Conservation (phyloP, 306 rosid genomes). For the Medicago arabica region DNA sequence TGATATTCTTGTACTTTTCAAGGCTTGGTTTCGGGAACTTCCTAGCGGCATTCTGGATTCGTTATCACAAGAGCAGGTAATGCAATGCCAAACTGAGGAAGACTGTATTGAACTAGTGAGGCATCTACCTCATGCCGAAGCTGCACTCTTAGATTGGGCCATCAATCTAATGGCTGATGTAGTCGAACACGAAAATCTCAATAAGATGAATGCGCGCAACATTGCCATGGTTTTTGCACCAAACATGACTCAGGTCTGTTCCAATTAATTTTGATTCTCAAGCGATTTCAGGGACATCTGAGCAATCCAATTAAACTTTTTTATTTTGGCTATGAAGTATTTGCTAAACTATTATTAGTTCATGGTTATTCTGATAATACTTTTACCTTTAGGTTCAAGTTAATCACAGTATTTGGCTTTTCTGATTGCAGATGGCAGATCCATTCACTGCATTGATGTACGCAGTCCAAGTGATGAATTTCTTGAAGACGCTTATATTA, state of each 20-base stretch:
- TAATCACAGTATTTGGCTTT: constrained; percentile 11
- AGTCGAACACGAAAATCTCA: constrained; percentile 71
- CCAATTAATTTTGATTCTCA: neutral
- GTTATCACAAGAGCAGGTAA: constrained; percentile 72
- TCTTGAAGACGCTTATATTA: constrained; percentile 71
- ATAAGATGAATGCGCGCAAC: constrained; percentile 91
- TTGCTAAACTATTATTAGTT: neutral
- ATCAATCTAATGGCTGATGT: constrained; percentile 95
- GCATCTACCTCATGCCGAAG: constrained; percentile 74
- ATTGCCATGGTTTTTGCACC: constrained; percentile 98
- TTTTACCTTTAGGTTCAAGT: neutral
- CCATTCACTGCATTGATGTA: constrained; percentile 88
- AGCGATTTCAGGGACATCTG: too few relatives aligned
- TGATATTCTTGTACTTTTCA: constrained; percentile 41
- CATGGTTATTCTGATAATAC: neutral
- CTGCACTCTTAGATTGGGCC: constrained; percentile 87
- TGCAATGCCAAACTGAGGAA: constrained; percentile 81
- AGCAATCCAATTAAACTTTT: neutral
- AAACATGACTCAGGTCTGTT: constrained; percentile 90
- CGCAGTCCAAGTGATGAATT: constrained; percentile 94
- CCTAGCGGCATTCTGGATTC: constrained; percentile 79
- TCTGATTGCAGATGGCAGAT: constrained; percentile 80
- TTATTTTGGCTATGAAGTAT: neutral
- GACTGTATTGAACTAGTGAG: constrained; percentile 69
- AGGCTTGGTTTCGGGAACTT: constrained; percentile 98